Base-by-base conservation (phyloP, 345 rosid species). In the Citrus australasica region DNA sequence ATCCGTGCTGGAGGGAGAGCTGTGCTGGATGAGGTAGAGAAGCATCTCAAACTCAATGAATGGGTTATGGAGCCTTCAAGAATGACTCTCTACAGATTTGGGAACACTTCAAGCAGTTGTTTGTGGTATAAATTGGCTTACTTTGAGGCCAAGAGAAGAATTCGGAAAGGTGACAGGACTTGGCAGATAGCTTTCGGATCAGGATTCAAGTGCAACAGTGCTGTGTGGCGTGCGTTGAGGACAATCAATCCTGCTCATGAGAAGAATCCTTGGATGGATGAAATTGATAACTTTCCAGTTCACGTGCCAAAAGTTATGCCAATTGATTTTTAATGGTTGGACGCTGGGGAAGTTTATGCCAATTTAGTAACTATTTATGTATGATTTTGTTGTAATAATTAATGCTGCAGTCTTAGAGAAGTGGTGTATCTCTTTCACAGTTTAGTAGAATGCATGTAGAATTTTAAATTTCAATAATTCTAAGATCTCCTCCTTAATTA, bases 111-210 rank as follows among this genome's bases (percentile, higher is more conserved):
- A 0, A 92, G 92, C 68, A 88, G 90, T 85, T 91, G 92, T 4
- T 76, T 91, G 22, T 92, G 92, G 93, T 91, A 92, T 21, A 92
- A 91, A 81, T 75, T 91, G 66, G 95, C 95, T 17, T 92, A 91
- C 67, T 78, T 81, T 0, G 94, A 89, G 67, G 90, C 92, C 11
- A 91, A 87, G 71, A 94, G 94, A 37, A 86, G 97, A 83, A 83
- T 89, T 67, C 87, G 66, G 21, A 85, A 87, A 28, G 91, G 93
- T n/a, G 89, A 89, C 24, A 79, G 92, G 79, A 79, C 83, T 25
- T 92, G 97, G 94, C 92, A 92, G 70, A 91, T 92, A 27, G 93
- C 87, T 7, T 87, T 92, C 38, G 97, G 97, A 4, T 92, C 97
- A 2, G 93, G 94, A 7, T 92, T 90, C 73, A 92, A 92, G 80